phyloP scores from a whole-genome alignment of 2,329 filamentous ascomycete species.

The Diplodia mutila region DNA sequence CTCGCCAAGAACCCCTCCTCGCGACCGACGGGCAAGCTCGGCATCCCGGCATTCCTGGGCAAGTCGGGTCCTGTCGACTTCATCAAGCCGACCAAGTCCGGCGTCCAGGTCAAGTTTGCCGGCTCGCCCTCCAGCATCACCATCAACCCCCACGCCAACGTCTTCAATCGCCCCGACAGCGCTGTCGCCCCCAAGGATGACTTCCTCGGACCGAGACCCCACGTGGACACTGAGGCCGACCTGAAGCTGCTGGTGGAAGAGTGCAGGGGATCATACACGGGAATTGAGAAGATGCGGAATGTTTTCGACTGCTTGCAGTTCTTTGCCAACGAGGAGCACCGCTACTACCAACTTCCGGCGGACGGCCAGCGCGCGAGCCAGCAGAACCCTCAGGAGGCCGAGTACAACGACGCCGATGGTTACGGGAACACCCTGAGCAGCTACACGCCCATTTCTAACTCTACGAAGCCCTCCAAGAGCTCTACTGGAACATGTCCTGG shows the following conservation, averaged over 20 bases:
- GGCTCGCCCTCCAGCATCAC: conserved; percentile 48
- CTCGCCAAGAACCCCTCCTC: conserved; percentile 47
- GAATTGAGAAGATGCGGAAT: conserved; percentile 60
- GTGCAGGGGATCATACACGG: conserved; percentile 56
- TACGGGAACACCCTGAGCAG: conserved; percentile 44
- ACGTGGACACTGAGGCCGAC: conserved; percentile 59
- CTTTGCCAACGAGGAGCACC: conserved; percentile 52
- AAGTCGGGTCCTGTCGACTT: conserved; percentile 46
- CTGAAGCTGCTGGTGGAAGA: conserved; percentile 56
- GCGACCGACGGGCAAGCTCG: conserved; percentile 45
- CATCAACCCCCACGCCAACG: conserved; percentile 57
- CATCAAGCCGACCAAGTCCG: conserved; percentile 46
- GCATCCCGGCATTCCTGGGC: conserved; percentile 47
- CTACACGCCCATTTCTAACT: conserved; percentile 45
- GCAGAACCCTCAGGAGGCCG: conserved; percentile 48
- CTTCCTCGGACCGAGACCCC: conserved; percentile 55
- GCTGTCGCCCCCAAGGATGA: conserved; percentile 56
- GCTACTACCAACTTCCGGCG: conserved; percentile 56
- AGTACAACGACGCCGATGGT: conserved; percentile 49
- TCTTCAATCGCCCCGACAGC: conserved; percentile 58
- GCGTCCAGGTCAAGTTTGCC: conserved; percentile 49
- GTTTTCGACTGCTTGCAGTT: conserved; percentile 58
- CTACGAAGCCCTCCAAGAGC: conserved; percentile 43
- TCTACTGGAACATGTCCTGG: conserved; percentile 57
- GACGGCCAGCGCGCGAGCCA: conserved; percentile 44